Percentiles rank a stretch among this genome's conserved stretches.
Conservation (phyloP, 2,329 filamentous ascomycete species). For the Beauveria rudraprayagi region DNA sequence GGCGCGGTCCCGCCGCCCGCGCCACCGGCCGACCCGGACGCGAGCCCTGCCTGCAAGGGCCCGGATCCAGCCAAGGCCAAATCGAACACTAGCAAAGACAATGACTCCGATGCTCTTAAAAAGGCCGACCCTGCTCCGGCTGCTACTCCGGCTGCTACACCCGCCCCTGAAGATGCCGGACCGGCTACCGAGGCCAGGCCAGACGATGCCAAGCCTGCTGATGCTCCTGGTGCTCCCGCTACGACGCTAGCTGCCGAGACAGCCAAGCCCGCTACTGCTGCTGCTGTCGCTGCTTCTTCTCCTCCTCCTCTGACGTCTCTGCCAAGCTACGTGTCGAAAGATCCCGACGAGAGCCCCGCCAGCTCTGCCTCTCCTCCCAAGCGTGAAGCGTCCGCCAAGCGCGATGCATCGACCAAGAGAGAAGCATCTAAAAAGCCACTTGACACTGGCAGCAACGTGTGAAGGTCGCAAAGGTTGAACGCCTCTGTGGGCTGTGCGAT, state of each 20-base stretch:
- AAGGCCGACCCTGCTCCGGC: not conserved
- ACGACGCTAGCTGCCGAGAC: not conserved
- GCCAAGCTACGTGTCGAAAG: not conserved
- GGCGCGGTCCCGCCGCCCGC: not conserved
- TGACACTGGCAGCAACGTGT: not conserved
- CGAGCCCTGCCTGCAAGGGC: slow-evolving; percentile 12
- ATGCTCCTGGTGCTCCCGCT: not conserved
- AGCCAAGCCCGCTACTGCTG: not conserved
- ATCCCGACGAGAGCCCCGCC: slow-evolving; percentile 15
- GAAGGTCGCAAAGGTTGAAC: not conserved
- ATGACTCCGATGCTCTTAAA: not conserved
- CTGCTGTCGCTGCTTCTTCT: not conserved
- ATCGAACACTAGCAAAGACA: not conserved
- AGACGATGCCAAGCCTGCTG: not conserved
- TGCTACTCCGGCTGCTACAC: not conserved
- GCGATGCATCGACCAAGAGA: not conserved
- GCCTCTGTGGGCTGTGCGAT: not conserved
- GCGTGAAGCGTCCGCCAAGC: slow-evolving; percentile 10
- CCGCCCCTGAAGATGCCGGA: not conserved
- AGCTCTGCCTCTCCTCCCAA: slow-evolving; percentile 12
- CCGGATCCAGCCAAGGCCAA: slow-evolving; percentile 10
- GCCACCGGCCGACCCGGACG: slow-evolving; percentile 3
- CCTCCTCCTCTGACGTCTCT: not conserved
- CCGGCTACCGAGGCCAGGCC: not conserved
- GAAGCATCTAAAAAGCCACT: slow-evolving; percentile 1